Conservation (phyloP, 2,329 filamentous ascomycete genomes). For the Aspergillus fischeri region DNA sequence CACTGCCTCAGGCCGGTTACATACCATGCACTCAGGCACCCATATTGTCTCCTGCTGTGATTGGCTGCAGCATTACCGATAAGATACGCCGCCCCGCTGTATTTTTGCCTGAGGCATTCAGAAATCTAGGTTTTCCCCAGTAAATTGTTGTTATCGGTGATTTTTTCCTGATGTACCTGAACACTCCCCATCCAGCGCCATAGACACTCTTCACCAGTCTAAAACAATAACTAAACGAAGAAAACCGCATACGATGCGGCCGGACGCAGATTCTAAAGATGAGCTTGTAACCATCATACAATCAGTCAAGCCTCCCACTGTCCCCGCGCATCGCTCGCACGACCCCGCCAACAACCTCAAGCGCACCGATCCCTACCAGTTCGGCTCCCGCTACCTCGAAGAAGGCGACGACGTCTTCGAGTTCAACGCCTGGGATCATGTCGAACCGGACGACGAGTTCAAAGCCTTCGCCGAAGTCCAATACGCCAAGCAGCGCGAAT, state of each 20-base stretch:
- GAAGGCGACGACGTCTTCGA: constrained; percentile 87
- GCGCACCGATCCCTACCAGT: constrained; percentile 88
- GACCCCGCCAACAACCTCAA: constrained; percentile 71
- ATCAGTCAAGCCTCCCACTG: constrained; percentile 43
- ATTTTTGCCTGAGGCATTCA: not conserved
- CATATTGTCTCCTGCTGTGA: not conserved
- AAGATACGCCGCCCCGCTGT: not conserved
- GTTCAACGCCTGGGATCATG: constrained; percentile 99
- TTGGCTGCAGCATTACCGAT: not conserved
- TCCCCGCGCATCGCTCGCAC: constrained; percentile 65
- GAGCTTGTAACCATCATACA: constrained; percentile 32
- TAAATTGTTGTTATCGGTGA: not conserved
- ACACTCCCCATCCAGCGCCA: not conserved
- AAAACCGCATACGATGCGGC: constrained; percentile 2
- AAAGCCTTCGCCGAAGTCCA: constrained; percentile 80
- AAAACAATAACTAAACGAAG: not conserved
- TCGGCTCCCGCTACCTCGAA: constrained; percentile 81
- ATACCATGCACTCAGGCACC: not conserved
- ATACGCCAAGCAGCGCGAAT: constrained; percentile 75
- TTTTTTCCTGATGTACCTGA: not conserved
- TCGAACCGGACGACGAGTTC: constrained; percentile 86
- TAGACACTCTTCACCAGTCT: constrained; percentile 1
- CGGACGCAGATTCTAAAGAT: constrained; percentile 9
- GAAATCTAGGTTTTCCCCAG: not conserved
- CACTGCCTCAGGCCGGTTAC: not conserved